Base-by-base conservation (phyloP, 352 stramenopile species). In the Phytopythium litorale region DNA sequence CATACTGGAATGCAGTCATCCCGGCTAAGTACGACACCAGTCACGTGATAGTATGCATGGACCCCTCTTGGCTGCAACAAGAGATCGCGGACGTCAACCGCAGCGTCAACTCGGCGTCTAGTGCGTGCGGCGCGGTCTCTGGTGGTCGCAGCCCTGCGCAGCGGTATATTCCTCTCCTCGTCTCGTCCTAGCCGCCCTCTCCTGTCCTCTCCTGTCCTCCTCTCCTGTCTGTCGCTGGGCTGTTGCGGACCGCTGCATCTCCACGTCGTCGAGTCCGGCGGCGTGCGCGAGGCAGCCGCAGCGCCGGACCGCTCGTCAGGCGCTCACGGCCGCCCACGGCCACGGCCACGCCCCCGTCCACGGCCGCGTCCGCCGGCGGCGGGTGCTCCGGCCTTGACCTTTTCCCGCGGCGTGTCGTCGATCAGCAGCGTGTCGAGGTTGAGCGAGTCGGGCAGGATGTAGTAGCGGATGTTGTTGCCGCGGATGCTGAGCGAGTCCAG, bases 361-460 rank as follows among this genome's bases (percentile, higher is more conserved):
- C 89, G 79, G 16, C 92, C 88, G 63, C 93, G 81, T 8, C 84
- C 83, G 18, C 78, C 84, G 19, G 78, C 71, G 33, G 84, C 70
- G 40, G 80, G 71, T 53, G 72, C 71, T 60, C 79, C 75, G 4
- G 81, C 80, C 70, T 96, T 93, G 48, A 94, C 90, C 65, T 96
- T 97, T 71, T 98, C 92, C 65, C 99, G 98, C 9, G 96, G 95
- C 46, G 91, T 95, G 80, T 99, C 98, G 68, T 99, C 97, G 46
- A 99, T 97, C 65, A 99, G 81, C 37, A 99, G 73, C 56, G 97
- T 98, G 84, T 99, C 97, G 46, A 99, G 84, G 82, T 99, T 99
- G 30, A 99, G 81, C 66, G 91, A 98, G 71, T 98, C 89, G 54
- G 90, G 91, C 62, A 98, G 79, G 79, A 98, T 97, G 69, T 97